These are phyloP conservation scores for Coniochaeta sp. DNA, from an alignment of 2,329 filamentous ascomycete species.

Conservation along the genomic window DNA sequence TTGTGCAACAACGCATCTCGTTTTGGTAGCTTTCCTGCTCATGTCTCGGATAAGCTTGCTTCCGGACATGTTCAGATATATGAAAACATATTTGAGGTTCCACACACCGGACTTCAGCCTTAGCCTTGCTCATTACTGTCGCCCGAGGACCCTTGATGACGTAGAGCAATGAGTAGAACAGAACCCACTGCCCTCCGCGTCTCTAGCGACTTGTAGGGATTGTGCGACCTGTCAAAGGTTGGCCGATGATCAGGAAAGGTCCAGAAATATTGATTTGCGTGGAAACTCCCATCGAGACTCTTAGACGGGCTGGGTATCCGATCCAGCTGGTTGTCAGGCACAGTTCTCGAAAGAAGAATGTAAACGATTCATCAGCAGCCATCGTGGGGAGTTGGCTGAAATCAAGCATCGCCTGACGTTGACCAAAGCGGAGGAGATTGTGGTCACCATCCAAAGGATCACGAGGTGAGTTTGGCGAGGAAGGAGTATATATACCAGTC, in stretches of 20 bases:
- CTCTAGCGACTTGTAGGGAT: not conserved
- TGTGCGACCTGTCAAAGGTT: not conserved
- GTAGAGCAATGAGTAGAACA: not conserved
- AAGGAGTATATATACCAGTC: not conserved
- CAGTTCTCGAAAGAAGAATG: not conserved
- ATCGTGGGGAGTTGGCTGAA: not conserved
- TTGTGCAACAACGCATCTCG: not conserved
- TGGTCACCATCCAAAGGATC: not conserved
- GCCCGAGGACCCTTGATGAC: not conserved
- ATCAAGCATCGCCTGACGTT: not conserved
- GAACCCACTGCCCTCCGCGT: not conserved
- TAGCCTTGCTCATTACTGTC: not conserved
- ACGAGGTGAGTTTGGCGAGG: not conserved
- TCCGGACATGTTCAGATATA: not conserved
- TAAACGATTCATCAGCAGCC: not conserved
- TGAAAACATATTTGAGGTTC: not conserved
- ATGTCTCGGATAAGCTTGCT: not conserved
- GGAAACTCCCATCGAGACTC: not conserved
- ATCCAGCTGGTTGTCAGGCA: not conserved
- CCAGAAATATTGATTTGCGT: not conserved
- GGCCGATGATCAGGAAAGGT: not conserved
- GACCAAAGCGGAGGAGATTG: not conserved
- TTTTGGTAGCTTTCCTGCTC: not conserved
- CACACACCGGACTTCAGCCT: not conserved
- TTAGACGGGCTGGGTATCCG: not conserved